Percentiles rank a stretch among this genome's conserved stretches.
These are phyloP conservation scores for Flammula alnicola DNA, from an alignment of 1,284 basidiomycete genomes.

Conservation along the genomic window DNA sequence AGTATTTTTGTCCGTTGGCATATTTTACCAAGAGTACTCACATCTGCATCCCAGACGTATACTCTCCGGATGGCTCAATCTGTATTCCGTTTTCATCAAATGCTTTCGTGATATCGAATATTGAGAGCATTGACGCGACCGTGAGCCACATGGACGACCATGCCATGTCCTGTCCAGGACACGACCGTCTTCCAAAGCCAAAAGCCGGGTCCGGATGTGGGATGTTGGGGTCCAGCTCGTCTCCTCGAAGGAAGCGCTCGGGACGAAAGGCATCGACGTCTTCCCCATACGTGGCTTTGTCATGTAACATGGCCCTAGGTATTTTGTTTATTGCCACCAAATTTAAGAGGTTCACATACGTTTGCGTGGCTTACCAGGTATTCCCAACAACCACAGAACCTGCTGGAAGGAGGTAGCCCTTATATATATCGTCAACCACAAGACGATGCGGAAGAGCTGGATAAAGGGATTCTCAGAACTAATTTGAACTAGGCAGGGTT, in stretches of 20 bases:
- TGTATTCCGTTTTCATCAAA: neutral
- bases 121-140: neutral
- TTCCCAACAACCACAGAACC: conserved; percentile 7
- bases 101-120: conserved; percentile 3
- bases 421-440: neutral
- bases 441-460: conserved; percentile 8
- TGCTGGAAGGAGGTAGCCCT: neutral
- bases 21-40: conserved; percentile 23
- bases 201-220: conserved; percentile 11
- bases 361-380: conserved; percentile 2
- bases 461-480: neutral
- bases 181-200: conserved; percentile 6
- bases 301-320: conserved; percentile 9
- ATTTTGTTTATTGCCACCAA: neutral
- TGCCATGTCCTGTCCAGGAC: conserved; percentile 9
- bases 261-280: conserved; percentile 5
- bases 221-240: neutral
- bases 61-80: conserved; percentile 5
- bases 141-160: conserved; percentile 13
- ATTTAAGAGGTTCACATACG: neutral
- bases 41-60: conserved; percentile 23
- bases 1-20: neutral
- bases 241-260: neutral
- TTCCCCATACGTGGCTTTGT: conserved; percentile 4
- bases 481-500: neutral